phyloP scores from a whole-genome alignment of 140 eudicot genomes.

The Anethum foeniculum region DNA sequence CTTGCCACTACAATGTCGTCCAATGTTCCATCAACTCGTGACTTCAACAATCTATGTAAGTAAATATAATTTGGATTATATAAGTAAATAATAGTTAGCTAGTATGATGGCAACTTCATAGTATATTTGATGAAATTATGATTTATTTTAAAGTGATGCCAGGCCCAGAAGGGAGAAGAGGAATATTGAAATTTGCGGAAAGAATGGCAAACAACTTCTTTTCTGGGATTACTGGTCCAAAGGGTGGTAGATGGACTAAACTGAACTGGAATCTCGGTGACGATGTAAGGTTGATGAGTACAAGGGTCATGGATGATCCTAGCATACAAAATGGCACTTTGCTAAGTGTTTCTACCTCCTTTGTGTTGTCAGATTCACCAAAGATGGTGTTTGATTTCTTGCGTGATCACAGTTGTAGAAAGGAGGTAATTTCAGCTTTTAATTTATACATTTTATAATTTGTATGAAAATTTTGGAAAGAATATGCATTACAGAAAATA shows the following conservation, averaged over 20 bases:
- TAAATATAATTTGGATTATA: background rate
- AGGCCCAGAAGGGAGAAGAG: conserved; percentile 44
- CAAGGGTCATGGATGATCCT: conserved; percentile 26
- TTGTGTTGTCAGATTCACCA: background rate
- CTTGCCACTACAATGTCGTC: conserved; percentile 20
- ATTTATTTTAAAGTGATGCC: conserved; percentile 29
- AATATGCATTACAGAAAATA: background rate
- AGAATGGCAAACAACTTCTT: conserved; percentile 58
- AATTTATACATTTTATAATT: too few species aligned
- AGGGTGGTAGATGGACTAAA: conserved; percentile 28
- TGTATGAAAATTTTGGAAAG: too few species aligned
- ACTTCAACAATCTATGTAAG: conserved; percentile 2
- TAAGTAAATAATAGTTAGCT: background rate
- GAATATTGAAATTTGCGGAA: conserved; percentile 50
- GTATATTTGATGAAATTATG: background rate
- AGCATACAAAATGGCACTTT: background rate
- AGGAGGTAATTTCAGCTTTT: background rate
- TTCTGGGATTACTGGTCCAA: conserved; percentile 49
- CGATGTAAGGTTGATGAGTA: conserved; percentile 5
- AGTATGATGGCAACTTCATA: background rate
- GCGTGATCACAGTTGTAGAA: background rate
- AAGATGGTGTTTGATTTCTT: background rate
- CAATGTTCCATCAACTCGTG: conserved; percentile 9
- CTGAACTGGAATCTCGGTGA: background rate
- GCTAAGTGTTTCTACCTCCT: background rate